Evolutionary conservation across 441 rosid genomes (phyloP).

Genomic region (Brassica hybrid): DNA sequence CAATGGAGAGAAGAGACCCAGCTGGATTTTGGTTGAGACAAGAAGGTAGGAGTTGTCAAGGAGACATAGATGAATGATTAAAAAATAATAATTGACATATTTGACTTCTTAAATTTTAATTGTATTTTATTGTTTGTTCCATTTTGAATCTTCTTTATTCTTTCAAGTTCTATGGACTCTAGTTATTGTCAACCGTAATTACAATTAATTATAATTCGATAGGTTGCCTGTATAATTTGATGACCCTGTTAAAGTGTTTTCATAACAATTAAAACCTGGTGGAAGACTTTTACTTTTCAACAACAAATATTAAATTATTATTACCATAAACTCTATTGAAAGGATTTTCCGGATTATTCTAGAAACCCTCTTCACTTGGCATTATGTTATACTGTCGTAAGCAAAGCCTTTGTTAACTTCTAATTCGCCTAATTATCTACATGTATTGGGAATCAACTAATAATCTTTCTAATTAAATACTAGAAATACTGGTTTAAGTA

Average conservation of each 20-base stretch:
- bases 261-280: neutral
- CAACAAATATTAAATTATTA: neutral
- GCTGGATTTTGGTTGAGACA: conserved; percentile 33
- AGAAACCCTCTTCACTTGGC: neutral
- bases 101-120: conserved; percentile 26
- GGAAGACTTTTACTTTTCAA: conserved; percentile 8
- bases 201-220: conserved; percentile 19
- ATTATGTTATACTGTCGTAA: neutral
- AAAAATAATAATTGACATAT: conserved; percentile 26
- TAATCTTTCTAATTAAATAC: neutral
- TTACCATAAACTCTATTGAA: neutral
- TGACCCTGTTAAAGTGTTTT: neutral
- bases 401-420: neutral
- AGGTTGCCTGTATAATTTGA: neutral
- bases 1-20: conserved; percentile 14
- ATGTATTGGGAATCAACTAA: neutral
- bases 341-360: neutral
- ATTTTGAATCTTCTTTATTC: conserved; percentile 33
- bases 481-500: conserved; percentile 22
- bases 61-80: conserved; percentile 28
- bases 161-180: conserved; percentile 8
- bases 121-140: conserved; percentile 32
- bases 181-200: conserved; percentile 31
- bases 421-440: neutral
- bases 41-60: conserved; percentile 34